Conservation (phyloP, 208 protist genomes). For the Borovskyia barvae region DNA sequence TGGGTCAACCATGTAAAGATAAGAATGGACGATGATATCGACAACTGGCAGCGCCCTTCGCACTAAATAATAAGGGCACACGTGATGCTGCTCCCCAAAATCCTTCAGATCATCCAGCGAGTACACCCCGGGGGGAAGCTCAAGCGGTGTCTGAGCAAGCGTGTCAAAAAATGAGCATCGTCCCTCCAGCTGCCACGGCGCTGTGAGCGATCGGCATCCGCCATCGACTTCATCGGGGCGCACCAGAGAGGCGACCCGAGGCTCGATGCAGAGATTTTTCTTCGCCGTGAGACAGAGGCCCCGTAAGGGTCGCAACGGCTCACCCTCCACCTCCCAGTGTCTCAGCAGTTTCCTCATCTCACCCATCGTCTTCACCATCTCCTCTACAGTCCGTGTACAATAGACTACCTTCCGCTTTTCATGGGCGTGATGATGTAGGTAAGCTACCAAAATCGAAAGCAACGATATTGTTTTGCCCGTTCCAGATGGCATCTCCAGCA, state of each 20-base stretch:
- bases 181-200: constrained; percentile 85
- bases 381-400: constrained; percentile 98
- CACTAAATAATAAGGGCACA: constrained; percentile 96
- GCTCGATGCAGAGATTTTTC: constrained; percentile 97
- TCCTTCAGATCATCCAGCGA: constrained; percentile 95
- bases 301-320: constrained; percentile 51
- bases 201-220: constrained; percentile 92
- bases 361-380: constrained; percentile 98
- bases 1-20: constrained; percentile 98
- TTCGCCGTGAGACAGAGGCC: constrained; percentile 89
- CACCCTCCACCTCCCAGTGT: constrained; percentile 66
- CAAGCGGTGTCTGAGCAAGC: constrained; percentile 47
- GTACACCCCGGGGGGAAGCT: constrained; percentile 95
- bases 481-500: constrained; percentile 99
- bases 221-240: constrained; percentile 93
- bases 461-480: constrained; percentile 99
- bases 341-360: constrained; percentile 90
- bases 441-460: constrained; percentile 95
- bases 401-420: constrained; percentile 98
- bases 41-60: constrained; percentile 87
- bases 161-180: constrained; percentile 84
- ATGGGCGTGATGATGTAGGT: constrained; percentile 90
- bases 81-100: constrained; percentile 85
- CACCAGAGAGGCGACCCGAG: constrained; percentile 55
- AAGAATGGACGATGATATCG: constrained; percentile 98